phyloP scores from a whole-genome alignment of 2,329 filamentous ascomycete species.

The Aspergillus aculeatus region DNA sequence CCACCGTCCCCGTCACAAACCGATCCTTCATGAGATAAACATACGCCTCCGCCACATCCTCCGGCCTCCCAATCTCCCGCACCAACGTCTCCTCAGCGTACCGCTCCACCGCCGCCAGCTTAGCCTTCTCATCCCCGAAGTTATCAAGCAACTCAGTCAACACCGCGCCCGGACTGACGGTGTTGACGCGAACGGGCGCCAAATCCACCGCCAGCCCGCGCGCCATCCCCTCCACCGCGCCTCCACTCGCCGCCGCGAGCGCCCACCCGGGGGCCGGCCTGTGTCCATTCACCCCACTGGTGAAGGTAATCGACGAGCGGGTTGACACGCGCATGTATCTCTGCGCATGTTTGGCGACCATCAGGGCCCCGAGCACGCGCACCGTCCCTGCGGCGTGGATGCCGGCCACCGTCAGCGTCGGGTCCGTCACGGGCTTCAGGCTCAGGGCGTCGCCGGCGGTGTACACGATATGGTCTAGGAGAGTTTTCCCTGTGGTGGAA shows the following conservation, averaged over 20 bases:
- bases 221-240: slow-evolving; percentile 31
- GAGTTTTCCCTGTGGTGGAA: too few species aligned
- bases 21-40: slow-evolving; percentile 46
- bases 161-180: slow-evolving; percentile 37
- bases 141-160: too few species aligned
- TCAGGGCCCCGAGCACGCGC: slow-evolving; percentile 32
- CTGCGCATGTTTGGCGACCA: slow-evolving; percentile 42
- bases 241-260: slow-evolving; percentile 26
- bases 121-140: too few species aligned
- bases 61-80: slow-evolving; percentile 26
- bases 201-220: slow-evolving; percentile 43
- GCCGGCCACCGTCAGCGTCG: slow-evolving; percentile 22
- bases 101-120: slow-evolving; percentile 19
- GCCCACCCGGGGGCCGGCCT: slow-evolving; percentile 38
- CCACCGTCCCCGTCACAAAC: slow-evolving; percentile 37
- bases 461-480: slow-evolving; percentile 52
- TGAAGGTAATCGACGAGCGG: slow-evolving; percentile 39
- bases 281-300: slow-evolving; percentile 36
- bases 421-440: slow-evolving; percentile 18
- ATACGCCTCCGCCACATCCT: slow-evolving; percentile 47
- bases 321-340: slow-evolving; percentile 34
- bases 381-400: slow-evolving; percentile 28
- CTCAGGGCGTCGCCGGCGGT: slow-evolving; percentile 48
- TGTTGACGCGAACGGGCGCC: slow-evolving; percentile 43
- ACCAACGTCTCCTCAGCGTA: slow-evolving; percentile 20